Base-by-base conservation (phyloP, 495 filamentous ascomycete genomes). In the Cudoniella acicularis region DNA sequence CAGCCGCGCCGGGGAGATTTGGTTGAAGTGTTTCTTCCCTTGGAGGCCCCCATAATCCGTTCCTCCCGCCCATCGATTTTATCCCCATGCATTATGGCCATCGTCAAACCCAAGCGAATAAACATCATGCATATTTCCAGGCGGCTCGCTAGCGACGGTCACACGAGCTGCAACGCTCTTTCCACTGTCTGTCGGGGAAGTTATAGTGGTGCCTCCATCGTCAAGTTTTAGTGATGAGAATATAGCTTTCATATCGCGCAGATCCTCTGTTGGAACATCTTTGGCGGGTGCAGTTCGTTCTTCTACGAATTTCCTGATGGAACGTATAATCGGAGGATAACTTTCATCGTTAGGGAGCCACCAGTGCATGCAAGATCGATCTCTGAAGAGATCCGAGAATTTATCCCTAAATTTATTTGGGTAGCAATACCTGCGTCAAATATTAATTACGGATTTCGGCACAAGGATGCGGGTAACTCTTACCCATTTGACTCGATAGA, bases 331-430 rank as follows among this genome's bases (percentile, higher is more conserved):
- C 4, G 81, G 77, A 2, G 82, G 81, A 63, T 85, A 87, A 20
- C 82, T 84, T 75, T 91, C 88, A 65, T 91, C 83, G 66, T 92
- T 83, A 1, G 91, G 89, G 21, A 95, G 81, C 91, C 91, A 96
- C 90, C 91, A 96, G 40, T 87, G 79, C 52, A 81, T 77, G 57
- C 90, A 77, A 51, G 84, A 85, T 10, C 83, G 80, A 30, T 87
- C 75, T 61, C 79, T 74, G 79, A 91, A 96, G 27, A 88, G 68
- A 25, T 85, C 81, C 13, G 88, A 82, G 76, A 98, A 85, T 52
- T 80, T 82, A 22, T 73, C 70, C 64, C 93, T 89, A 71, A 92
- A 86, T 43, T 81, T 84, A 25, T 81, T 72, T 8, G 92, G 86
- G 60, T 87, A 91, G 23, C 95, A 86, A 70, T 95, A 96, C 45